Conservation (phyloP, 2,329 filamentous ascomycete species). For the Nemania diffusa region DNA sequence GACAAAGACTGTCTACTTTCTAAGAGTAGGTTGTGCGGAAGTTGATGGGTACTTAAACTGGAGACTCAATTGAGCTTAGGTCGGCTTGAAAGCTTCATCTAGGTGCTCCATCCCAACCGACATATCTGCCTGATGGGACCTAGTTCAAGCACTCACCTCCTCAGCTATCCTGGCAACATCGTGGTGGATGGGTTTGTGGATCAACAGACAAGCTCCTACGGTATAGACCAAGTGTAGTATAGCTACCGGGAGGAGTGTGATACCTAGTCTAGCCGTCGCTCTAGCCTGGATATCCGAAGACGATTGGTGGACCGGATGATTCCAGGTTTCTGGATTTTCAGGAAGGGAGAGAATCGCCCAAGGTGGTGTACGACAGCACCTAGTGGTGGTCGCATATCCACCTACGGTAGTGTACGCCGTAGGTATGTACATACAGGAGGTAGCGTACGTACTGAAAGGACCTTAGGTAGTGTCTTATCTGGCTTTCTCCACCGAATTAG, state of each 20-base stretch:
- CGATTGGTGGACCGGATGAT: constrained; percentile 28
- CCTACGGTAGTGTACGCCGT: not conserved
- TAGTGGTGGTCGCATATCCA: constrained; percentile 3
- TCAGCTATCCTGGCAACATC: constrained; percentile 24
- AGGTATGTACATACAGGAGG: not conserved
- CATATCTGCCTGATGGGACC: constrained; percentile 1
- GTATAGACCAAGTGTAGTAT: constrained; percentile 5
- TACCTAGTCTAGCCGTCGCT: constrained; percentile 4
- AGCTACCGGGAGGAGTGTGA: constrained; percentile 8
- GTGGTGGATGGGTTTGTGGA: constrained; percentile 26
- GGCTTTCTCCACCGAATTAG: constrained; percentile 25
- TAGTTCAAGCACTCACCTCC: constrained; percentile 4
- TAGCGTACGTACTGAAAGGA: not conserved
- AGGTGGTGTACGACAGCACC: constrained; percentile 16
- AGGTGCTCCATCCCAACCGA: not conserved
- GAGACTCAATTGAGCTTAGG: constrained; percentile 5
- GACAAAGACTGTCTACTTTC: constrained; percentile 20
- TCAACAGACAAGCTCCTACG: constrained; percentile 15
- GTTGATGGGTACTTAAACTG: constrained; percentile 19
- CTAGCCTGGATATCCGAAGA: constrained; percentile 11
- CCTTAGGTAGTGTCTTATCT: constrained; percentile 26
- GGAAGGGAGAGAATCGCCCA: not conserved
- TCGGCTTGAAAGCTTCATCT: constrained; percentile 8
- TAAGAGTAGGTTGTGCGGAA: constrained; percentile 1
- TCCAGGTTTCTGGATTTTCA: constrained; percentile 7